These are phyloP conservation scores for Flagelloscypha sp. DNA, from an alignment of 768 basidiomycete genomes.

Conservation along the genomic window DNA sequence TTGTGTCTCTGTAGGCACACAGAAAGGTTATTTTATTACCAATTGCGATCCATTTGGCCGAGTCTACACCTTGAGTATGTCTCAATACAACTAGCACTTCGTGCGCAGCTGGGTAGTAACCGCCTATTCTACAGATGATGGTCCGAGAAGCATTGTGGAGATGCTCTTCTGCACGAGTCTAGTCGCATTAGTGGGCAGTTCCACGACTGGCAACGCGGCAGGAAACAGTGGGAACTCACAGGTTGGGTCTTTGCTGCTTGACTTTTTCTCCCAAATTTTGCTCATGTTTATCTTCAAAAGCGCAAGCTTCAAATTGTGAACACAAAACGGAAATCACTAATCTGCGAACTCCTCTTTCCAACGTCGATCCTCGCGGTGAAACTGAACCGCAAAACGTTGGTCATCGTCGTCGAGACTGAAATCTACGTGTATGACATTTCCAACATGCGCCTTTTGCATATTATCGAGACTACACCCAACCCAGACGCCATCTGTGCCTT, in stretches of 20 bases:
- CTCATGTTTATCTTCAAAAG: too few relatives aligned
- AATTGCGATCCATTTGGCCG: slow-evolving; percentile 98
- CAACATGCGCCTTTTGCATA: slow-evolving; percentile 95
- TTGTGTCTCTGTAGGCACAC: slow-evolving; percentile 90
- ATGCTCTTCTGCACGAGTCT: slow-evolving; percentile 99
- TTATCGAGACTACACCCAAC: slow-evolving; percentile 94
- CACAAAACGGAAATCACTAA: slow-evolving; percentile 98
- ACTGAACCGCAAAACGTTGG: slow-evolving; percentile 92
- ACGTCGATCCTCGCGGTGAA: slow-evolving; percentile 96
- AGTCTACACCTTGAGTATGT: slow-evolving; percentile 90
- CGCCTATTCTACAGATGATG: slow-evolving; percentile 56
- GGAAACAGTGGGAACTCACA: too few relatives aligned
- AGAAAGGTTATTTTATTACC: slow-evolving; percentile 93
- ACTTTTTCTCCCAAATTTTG: too few relatives aligned
- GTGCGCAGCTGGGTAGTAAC: background rate
- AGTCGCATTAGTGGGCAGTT: slow-evolving; percentile 93
- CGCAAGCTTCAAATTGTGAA: slow-evolving; percentile 96
- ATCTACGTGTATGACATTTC: slow-evolving; percentile 99
- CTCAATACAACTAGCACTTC: slow-evolving; percentile 1
- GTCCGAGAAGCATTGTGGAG: slow-evolving; percentile 92
- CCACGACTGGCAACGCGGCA: too few relatives aligned
- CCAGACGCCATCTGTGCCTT: slow-evolving; percentile 94
- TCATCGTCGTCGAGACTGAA: slow-evolving; percentile 93
- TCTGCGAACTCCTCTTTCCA: slow-evolving; percentile 96
- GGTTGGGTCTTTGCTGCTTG: too few relatives aligned